Evolutionary conservation across 768 basidiomycete genomes (phyloP).

Genomic region (Naganishia friedmannii): DNA sequence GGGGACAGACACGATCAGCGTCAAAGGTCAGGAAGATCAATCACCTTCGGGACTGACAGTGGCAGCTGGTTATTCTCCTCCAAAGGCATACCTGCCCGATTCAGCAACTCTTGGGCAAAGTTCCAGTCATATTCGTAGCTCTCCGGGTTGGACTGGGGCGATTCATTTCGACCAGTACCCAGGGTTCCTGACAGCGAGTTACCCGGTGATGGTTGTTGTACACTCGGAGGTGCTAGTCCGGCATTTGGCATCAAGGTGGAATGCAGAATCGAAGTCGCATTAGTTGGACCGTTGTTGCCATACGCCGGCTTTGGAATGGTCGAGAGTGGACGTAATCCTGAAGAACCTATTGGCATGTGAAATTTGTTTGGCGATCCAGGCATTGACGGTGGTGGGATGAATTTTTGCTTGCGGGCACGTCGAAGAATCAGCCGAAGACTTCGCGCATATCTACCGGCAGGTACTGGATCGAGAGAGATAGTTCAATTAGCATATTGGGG

Average conservation of each 20-base stretch:
- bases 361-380: slow-evolving; percentile 42
- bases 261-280: neutral
- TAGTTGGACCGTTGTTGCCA: neutral
- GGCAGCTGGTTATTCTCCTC: slow-evolving; percentile 47
- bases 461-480: slow-evolving; percentile 59
- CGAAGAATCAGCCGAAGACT: slow-evolving; percentile 87
- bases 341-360: slow-evolving; percentile 15
- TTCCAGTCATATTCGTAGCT: slow-evolving; percentile 48
- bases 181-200: slow-evolving; percentile 13
- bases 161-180: slow-evolving; percentile 40
- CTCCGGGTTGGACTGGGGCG: slow-evolving; percentile 41
- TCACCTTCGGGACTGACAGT: slow-evolving; percentile 38
- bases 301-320: slow-evolving; percentile 20
- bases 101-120: slow-evolving; percentile 48
- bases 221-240: neutral
- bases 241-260: slow-evolving; percentile 13
- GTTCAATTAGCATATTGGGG: neutral
- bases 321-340: slow-evolving; percentile 24
- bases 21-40: neutral
- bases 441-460: slow-evolving; percentile 86
- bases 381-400: slow-evolving; percentile 50
- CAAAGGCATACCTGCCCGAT: slow-evolving; percentile 42
- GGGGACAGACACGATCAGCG: neutral
- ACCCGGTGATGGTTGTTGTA: slow-evolving; percentile 6
- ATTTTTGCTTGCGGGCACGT: slow-evolving; percentile 51